Evolutionary conservation across 257 asterid species (phyloP), one percentile per base, ranked within the genome.

Genomic region (Phtheirospermum japonicum): DNA sequence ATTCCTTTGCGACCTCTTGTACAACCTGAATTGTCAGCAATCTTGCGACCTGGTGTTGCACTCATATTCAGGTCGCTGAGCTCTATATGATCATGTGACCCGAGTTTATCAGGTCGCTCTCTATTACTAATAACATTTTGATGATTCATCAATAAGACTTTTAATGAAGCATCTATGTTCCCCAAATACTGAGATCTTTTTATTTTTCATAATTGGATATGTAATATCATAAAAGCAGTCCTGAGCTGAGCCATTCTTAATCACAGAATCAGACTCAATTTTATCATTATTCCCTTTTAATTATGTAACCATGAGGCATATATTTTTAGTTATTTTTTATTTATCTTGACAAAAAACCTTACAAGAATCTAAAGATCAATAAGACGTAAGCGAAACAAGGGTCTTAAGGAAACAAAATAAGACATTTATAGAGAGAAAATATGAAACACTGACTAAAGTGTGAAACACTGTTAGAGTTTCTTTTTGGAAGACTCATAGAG

Each of bases 341-440:
- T 33, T 59, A 20, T 66, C 53, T 46, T 39, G 51, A 28, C n/a
- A 48, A 64, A 33, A 18, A 13, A 4, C 13, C 34, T 32, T 43
- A 42, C 18, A 23, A 69, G 33, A n/a, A 9, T 61, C 16, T 32
- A 23, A 20, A 36, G 50, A 63, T 23, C 66, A 57, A 48, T 26
- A n/a, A 11, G 18, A 55, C 9, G 3, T 52, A 58, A 6, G 32
- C 49, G 4, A 37, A 49, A 4, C 28, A 49, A 49, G 7, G 6
- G 46, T 17, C 33, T 61, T n/a, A 17, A 59, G 14, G 33, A 9
- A 5, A 48, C 23, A 50, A 34, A 13, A 2, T 2, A 33, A 30
- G 31, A 7, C 61, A 58, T 49, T 58, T 39, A n/a, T 18, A 19
- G 3, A 4, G 13, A 17, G 30, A 7, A 46, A 17, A 4, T 18